Base-by-base conservation (phyloP, 129 eudicot species). In the Daucus carota region DNA sequence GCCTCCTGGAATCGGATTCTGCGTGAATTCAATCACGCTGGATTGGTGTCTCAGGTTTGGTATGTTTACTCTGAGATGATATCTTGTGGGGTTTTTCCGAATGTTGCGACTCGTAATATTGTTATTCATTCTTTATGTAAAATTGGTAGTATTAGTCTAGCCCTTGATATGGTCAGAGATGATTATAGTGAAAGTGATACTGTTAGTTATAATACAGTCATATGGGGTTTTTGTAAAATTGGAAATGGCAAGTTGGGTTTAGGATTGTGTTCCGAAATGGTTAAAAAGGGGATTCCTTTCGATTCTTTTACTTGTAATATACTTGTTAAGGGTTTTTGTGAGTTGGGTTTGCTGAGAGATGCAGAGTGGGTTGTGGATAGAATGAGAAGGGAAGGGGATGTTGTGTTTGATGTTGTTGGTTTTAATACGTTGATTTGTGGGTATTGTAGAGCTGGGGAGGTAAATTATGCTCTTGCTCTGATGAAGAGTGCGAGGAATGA, bases 151-250 rank as follows among this genome's bases (percentile, higher is more conserved):
- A 28, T 92, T 34, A 81, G 77, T 59, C 75, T 78, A 73, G 99
- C 90, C 11, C 82, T 95, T 28, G 77, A 76, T 71, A 82, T 91
- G 22, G 48, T 92, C 24, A 75, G 87, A 18, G 85, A 83, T 54
- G 65, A 20, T 20, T 26, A n/a, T 59, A 71, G 72, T 62, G 84
- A 73, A 73, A 80, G 75, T 67, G 88, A 95, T 78, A 84, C 78
- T 65, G 90, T 95, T 65, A 85, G 83, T 83, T 95, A 95, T 78
- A 95, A 95, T 84, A 95, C 88, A 82, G 87, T 95, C 29, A 89
- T 95, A n/a, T 82, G 92, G 96, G 99, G 96, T 20, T 82, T 95
- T 71, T 95, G 96, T 81, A 85, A 63, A 81, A 68, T 66, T 46
- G 84, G 93, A 57, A 74, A 72, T 71, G 87, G 81, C 33, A 84